Evolutionary conservation across 768 basidiomycete species (phyloP).

Genomic region (Collybia sordida): DNA sequence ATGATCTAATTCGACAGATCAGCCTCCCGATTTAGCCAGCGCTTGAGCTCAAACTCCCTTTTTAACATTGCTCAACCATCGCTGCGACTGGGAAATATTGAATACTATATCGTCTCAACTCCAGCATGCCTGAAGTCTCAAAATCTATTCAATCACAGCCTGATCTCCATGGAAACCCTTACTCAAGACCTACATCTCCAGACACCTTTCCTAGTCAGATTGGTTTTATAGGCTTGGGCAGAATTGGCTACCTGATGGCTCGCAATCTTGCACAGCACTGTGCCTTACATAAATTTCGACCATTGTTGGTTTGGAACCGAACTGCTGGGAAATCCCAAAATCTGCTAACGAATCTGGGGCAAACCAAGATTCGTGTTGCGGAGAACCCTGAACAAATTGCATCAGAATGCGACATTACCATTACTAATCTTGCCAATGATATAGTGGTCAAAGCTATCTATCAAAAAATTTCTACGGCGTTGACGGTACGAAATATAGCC

Average conservation of each 20-base stretch:
- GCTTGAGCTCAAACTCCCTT: no score
- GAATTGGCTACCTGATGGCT: conserved; percentile 78
- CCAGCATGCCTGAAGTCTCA: conserved; percentile 20
- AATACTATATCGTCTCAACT: no score
- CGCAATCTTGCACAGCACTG: conserved; percentile 69
- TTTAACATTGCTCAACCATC: no score
- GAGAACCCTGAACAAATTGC: conserved; percentile 58
- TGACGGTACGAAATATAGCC: conserved; percentile 42
- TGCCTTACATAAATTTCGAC: conserved; percentile 34
- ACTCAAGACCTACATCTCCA: conserved; percentile 62
- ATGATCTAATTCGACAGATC: no score
- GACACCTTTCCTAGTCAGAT: conserved; percentile 31
- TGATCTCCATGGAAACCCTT: conserved; percentile 27
- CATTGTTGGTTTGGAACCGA: conserved; percentile 80
- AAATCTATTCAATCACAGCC: conserved; percentile 9
- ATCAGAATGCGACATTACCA: conserved; percentile 67
- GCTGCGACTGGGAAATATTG: no score
- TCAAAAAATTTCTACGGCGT: conserved; percentile 52
- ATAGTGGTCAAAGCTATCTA: conserved; percentile 66
- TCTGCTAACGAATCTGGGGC: conserved; percentile 55
- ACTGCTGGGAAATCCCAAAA: conserved; percentile 57
- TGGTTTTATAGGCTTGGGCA: conserved; percentile 53
- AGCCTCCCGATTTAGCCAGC: no score
- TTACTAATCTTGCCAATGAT: conserved; percentile 76
- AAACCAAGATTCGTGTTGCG: conserved; percentile 54